Evolutionary conservation across 1,284 basidiomycete species (phyloP).

Genomic region (Serendipita sp.): DNA sequence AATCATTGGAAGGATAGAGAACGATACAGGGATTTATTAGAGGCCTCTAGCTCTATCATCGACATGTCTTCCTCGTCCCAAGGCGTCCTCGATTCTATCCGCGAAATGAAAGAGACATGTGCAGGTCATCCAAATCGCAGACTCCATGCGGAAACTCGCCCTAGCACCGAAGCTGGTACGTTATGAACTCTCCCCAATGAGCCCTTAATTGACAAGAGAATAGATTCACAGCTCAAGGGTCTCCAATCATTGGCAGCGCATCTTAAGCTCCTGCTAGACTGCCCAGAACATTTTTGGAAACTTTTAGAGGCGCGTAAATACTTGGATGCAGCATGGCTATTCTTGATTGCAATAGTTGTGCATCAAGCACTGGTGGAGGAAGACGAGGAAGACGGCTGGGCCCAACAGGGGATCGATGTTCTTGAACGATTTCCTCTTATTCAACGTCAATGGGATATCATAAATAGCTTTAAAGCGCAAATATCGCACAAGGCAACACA

Average conservation of each 20-base stretch:
- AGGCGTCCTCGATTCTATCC: constrained; percentile 42
- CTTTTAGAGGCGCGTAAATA: constrained; percentile 66
- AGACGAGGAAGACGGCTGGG: constrained; percentile 50
- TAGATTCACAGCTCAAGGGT: constrained; percentile 53
- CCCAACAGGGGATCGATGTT: constrained; percentile 45
- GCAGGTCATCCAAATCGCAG: constrained; percentile 31
- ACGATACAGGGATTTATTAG: constrained; percentile 83
- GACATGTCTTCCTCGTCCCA: constrained; percentile 53
- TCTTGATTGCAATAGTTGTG: constrained; percentile 71
- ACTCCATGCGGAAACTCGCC: constrained; percentile 30
- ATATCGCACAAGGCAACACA: constrained; percentile 71
- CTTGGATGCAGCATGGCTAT: constrained; percentile 72
- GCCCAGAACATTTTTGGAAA: constrained; percentile 78
- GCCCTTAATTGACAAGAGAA: constrained; percentile 8
- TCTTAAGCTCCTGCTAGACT: constrained; percentile 73
- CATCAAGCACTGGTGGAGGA: constrained; percentile 48
- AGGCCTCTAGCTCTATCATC: constrained; percentile 80
- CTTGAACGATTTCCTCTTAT: constrained; percentile 65
- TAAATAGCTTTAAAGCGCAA: constrained; percentile 70
- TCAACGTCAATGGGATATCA: constrained; percentile 78
- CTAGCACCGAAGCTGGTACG: constrained; percentile 28
- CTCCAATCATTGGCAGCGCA: constrained; percentile 72
- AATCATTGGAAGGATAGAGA: constrained; percentile 55
- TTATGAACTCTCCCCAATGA: background rate
- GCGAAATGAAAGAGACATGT: constrained; percentile 30